Base-by-base conservation (phyloP, 306 rosid species). In the Malus asiatica region DNA sequence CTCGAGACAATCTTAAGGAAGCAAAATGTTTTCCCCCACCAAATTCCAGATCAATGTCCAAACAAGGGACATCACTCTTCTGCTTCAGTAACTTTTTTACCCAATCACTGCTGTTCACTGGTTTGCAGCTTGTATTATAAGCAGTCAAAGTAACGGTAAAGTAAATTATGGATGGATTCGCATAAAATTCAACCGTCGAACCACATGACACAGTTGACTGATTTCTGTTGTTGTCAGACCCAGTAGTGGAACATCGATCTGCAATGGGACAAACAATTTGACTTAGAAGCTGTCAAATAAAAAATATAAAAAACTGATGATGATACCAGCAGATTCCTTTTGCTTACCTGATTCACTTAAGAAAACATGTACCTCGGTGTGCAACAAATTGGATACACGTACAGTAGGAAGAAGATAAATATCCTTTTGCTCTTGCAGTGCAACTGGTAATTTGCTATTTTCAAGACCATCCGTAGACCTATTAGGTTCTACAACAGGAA, bases 321-420 rank as follows among this genome's bases (percentile, higher is more conserved):
- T 66, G 59, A 59, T 71, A 38, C 67, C 62, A 84, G 63, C 74
- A 76, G 63, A 77, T 68, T 35, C 62, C 79, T 59, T 63, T 64
- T 51, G 68, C 81, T 80, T 86, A 95, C 98, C 97, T 79, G 83
- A 90, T 86, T 90, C 98, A 78, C 90, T 89, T 78, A 95, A 72
- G 79, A 80, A 68, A 32, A 95, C 97, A 74, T 84, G 87, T 77
- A 95, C 89, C 79, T 95, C 90, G 1, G 86, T 85, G 76, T 87
- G 88, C 88, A 95, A 84, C 70, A 89, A 86, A 82, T 95, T 95
- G 79, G 86, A 89, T 82, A 95, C 86, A 60, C 85, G 86, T 55
- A 95, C 88, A 8, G 98, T 95, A n/a, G 98, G 98, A 77, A 92
- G 93, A 83, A 95, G 84, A 87, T 85, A 86, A 77, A 92, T 87